Base-by-base conservation (phyloP, 2,329 filamentous ascomycete species). In the Trichoderma brevicompactum region DNA sequence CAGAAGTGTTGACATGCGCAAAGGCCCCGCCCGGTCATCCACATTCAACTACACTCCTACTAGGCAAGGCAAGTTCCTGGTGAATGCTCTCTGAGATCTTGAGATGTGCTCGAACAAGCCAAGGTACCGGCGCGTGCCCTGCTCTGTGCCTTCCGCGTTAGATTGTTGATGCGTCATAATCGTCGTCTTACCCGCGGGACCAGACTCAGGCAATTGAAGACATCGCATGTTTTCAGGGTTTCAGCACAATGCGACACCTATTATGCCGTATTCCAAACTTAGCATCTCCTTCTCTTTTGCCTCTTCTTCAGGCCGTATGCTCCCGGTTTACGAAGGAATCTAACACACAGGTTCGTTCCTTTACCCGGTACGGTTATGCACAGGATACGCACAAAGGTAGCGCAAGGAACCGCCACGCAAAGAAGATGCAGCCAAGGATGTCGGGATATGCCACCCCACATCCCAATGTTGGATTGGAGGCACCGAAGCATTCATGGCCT, bases 401-500 rank as follows among this genome's bases (percentile, higher is more conserved):
- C 43, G 48, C 53, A 52, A 34, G 23, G 41, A 38, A 23, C 38
- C 43, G 36, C 50, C 50, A 38, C 48, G 43, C 50, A 64, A 40
- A 23, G 44, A 28, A 53, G 56, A 56, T 38, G 64, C 65, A 56
- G 60, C 52, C 64, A 66, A 64, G 52, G 40, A 64, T 66, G 52
- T 52, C 38, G 38, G 60, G 53, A 40, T 52, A 50, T 56, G 50
- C 49, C 48, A 49, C 65, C 64, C 64, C 56, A 55, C 65, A 66
- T 58, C 44, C 23, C 28, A 43, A 28, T 53, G 36, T 34, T 62
- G 49, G 50, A 17, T 54, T 38, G 13, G 43, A 28, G n/a, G 52
- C 50, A 63, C 40, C 58, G 34, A 59, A 38, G 52, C 44, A 53
- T 19, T 49, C 64, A 36, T 56, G 46, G 23, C 19, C 40, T 59